phyloP scores from a whole-genome alignment of 108 stramenopile genomes.

The Nannochloropsis oceanica region DNA sequence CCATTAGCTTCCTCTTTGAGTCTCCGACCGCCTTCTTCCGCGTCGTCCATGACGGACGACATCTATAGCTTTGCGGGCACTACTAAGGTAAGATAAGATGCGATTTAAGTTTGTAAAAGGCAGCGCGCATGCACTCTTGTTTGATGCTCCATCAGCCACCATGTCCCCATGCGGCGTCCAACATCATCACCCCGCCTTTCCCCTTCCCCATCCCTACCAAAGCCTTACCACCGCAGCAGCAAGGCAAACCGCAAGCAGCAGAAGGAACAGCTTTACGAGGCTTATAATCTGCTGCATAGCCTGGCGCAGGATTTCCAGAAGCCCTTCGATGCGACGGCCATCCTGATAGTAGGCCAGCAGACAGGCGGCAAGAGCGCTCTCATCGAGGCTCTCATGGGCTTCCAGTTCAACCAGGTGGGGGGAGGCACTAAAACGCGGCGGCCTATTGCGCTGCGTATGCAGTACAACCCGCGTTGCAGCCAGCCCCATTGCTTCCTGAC shows the following conservation, averaged over 20 bases:
- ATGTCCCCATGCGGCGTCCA: too few species aligned
- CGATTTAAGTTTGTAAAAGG: too few species aligned
- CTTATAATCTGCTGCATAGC: conserved; percentile 71
- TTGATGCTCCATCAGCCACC: too few species aligned
- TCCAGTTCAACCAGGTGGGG: conserved; percentile 88
- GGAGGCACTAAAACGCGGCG: conserved; percentile 80
- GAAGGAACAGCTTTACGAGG: conserved; percentile 51
- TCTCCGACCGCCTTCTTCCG: not conserved
- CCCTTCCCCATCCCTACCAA: not conserved
- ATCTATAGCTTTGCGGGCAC: not conserved
- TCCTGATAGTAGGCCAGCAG: conserved; percentile 80
- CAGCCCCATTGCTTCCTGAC: conserved; percentile 62
- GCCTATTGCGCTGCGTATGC: conserved; percentile 79
- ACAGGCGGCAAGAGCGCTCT: conserved; percentile 77
- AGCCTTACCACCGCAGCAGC: not conserved
- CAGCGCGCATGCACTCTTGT: too few species aligned
- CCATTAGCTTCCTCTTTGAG: not conserved
- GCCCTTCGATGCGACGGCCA: conserved; percentile 83
- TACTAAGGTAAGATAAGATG: not conserved
- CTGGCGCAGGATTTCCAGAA: conserved; percentile 82
- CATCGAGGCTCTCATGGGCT: conserved; percentile 86
- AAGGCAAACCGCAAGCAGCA: not conserved
- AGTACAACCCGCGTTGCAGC: conserved; percentile 71
- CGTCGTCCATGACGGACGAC: not conserved
- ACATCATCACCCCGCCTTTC: not conserved